Conservation (phyloP, 2,329 filamentous ascomycete species). For the Dactylellina parvicollis region DNA sequence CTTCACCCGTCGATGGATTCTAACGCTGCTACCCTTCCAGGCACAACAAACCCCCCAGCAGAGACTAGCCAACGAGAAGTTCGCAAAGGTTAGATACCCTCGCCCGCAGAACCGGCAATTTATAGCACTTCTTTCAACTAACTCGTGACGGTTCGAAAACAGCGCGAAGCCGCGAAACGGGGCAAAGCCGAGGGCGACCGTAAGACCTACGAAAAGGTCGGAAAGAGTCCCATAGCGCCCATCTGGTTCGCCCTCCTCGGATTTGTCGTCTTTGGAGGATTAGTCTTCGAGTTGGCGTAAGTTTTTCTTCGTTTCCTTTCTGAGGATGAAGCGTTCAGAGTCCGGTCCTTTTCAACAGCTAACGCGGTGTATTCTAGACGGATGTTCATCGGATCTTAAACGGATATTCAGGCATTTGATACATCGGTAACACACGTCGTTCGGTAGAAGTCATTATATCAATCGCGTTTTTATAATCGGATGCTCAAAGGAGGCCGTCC, state of each 20-base stretch:
- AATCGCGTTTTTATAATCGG: too few relatives aligned
- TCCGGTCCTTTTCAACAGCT: not conserved
- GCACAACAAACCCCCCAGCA: slow-evolving; percentile 82
- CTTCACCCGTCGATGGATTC: not conserved
- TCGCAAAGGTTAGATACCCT: slow-evolving; percentile 66
- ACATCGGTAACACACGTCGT: too few relatives aligned
- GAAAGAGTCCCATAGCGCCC: slow-evolving; percentile 72
- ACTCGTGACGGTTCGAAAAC: not conserved
- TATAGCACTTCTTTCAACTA: not conserved
- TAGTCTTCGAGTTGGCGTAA: slow-evolving; percentile 61
- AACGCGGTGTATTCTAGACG: slow-evolving; percentile 9
- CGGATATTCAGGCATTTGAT: not conserved
- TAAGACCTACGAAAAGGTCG: slow-evolving; percentile 69
- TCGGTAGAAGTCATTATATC: too few relatives aligned
- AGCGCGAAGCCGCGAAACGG: slow-evolving; percentile 74
- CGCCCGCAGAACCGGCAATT: not conserved
- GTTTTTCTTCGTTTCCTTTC: slow-evolving; percentile 44
- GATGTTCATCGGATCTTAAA: slow-evolving; percentile 34
- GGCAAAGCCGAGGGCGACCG: slow-evolving; percentile 75
- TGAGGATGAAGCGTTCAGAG: not conserved
- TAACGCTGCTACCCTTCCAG: slow-evolving; percentile 62
- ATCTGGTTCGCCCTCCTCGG: slow-evolving; percentile 72
- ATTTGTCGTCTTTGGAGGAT: slow-evolving; percentile 71
- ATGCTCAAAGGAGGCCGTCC: too few relatives aligned
- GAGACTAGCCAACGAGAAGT: slow-evolving; percentile 81